phyloP scores from a whole-genome alignment of 257 asterid genomes.

The Penstemon davidsonii region DNA sequence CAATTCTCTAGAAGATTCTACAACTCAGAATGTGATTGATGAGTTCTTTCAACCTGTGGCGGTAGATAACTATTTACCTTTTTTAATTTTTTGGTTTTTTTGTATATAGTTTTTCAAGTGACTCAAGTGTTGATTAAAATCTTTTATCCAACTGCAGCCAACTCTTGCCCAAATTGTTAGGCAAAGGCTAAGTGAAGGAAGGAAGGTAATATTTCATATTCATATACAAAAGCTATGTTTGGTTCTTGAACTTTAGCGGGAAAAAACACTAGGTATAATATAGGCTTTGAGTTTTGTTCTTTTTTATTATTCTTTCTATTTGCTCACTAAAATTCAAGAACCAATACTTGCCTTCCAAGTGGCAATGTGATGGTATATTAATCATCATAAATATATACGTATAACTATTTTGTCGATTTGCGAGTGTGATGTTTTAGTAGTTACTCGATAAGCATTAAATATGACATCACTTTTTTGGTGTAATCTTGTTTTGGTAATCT shows the following conservation, averaged over 20 bases:
- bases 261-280: too few species aligned
- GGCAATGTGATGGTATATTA: too few species aligned
- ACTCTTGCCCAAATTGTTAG: slow-evolving; percentile 80
- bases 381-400: too few species aligned
- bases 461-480: neutral
- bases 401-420: too few species aligned
- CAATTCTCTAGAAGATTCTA: slow-evolving; percentile 55
- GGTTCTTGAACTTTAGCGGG: too few species aligned
- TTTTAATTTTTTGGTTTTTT: neutral
- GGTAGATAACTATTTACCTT: slow-evolving; percentile 36
- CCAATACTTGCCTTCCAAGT: too few species aligned
- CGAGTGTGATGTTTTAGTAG: too few species aligned
- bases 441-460: too few species aligned
- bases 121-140: slow-evolving; percentile 1
- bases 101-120: slow-evolving; percentile 15
- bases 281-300: too few species aligned
- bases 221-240: neutral
- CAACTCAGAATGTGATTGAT: slow-evolving; percentile 68
- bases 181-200: slow-evolving; percentile 85
- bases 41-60: slow-evolving; percentile 83
- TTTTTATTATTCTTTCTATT: too few species aligned
- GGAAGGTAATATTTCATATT: slow-evolving; percentile 60
- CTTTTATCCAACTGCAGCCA: slow-evolving; percentile 53
- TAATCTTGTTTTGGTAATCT: neutral
- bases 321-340: too few species aligned